Evolutionary conservation across 768 basidiomycete species (phyloP).

Genomic region (Trametes coccinea): DNA sequence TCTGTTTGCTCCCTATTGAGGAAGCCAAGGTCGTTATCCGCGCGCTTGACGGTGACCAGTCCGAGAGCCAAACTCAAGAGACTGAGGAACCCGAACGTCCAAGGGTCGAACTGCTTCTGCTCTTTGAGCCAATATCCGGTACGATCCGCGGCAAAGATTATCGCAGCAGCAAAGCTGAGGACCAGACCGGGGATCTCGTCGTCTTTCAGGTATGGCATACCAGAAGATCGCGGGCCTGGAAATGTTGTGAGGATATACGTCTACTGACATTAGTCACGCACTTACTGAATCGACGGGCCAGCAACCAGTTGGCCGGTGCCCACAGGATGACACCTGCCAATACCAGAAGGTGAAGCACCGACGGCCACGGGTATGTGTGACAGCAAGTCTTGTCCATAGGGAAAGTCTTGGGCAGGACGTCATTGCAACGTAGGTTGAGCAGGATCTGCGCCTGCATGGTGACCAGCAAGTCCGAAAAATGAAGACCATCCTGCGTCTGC

Average conservation of each 20-base stretch:
- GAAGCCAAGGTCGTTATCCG: slow-evolving; percentile 84
- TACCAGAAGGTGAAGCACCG: slow-evolving; percentile 54
- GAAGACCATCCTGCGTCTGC: slow-evolving; percentile 83
- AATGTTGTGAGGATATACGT: not conserved
- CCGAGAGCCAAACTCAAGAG: slow-evolving; percentile 57
- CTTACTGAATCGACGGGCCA: slow-evolving; percentile 32
- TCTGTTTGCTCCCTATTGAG: slow-evolving; percentile 92
- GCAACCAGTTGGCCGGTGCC: slow-evolving; percentile 50
- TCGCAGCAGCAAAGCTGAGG: slow-evolving; percentile 63
- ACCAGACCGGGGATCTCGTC: slow-evolving; percentile 51
- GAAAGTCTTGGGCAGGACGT: slow-evolving; percentile 75
- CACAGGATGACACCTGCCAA: slow-evolving; percentile 47
- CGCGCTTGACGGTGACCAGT: slow-evolving; percentile 61
- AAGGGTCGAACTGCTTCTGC: slow-evolving; percentile 77
- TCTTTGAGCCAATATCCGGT: slow-evolving; percentile 87
- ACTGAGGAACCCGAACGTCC: slow-evolving; percentile 64
- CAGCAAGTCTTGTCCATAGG: slow-evolving; percentile 67
- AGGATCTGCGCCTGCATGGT: slow-evolving; percentile 75
- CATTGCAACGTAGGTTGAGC: slow-evolving; percentile 81
- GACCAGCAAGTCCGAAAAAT: slow-evolving; percentile 66
- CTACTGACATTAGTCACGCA: not conserved
- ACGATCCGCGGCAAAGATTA: slow-evolving; percentile 82
- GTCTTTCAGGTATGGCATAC: slow-evolving; percentile 33
- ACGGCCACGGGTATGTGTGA: slow-evolving; percentile 69
- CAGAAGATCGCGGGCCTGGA: slow-evolving; percentile 19